Conservation (phyloP, 163 green algal species). For the Chlamydomonas reinhardtii region DNA sequence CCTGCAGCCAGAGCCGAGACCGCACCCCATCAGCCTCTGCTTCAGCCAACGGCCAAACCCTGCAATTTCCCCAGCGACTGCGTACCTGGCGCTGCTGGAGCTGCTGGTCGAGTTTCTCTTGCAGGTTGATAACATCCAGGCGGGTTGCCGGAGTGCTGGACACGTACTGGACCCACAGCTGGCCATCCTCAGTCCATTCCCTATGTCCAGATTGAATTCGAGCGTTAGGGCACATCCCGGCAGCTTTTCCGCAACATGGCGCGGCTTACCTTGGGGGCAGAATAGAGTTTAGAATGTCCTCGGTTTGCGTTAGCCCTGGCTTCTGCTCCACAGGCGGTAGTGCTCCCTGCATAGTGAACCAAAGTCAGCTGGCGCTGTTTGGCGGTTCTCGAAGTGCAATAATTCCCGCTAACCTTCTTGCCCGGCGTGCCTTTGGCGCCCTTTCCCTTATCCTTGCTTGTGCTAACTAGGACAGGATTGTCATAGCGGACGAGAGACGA, state of each 20-base stretch:
- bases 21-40: not conserved
- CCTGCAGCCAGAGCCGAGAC: conserved; percentile 57
- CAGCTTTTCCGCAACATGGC: not conserved
- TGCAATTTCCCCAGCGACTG: no score
- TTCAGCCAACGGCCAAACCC: not conserved
- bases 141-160: conserved; percentile 85
- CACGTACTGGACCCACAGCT: conserved; percentile 94
- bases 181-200: conserved; percentile 88
- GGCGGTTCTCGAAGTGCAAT: conserved; percentile 26
- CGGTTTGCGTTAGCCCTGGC: conserved; percentile 79
- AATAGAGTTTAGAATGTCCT: conserved; percentile 92
- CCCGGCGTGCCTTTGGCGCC: conserved; percentile 60
- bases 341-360: conserved; percentile 49
- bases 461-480: conserved; percentile 81
- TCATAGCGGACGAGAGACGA: conserved; percentile 87
- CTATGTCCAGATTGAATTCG: conserved; percentile 48
- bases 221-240: not conserved
- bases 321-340: conserved; percentile 81
- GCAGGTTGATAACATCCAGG: conserved; percentile 91
- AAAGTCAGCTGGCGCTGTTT: not conserved
- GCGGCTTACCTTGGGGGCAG: conserved; percentile 79
- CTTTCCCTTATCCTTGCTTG: conserved; percentile 74
- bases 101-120: conserved; percentile 91
- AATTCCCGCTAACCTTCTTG: conserved; percentile 74
- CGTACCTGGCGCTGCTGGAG: conserved; percentile 86